Conservation (phyloP, 192 early-diverging fungal genomes). For the Entophlyctis helioformis region DNA sequence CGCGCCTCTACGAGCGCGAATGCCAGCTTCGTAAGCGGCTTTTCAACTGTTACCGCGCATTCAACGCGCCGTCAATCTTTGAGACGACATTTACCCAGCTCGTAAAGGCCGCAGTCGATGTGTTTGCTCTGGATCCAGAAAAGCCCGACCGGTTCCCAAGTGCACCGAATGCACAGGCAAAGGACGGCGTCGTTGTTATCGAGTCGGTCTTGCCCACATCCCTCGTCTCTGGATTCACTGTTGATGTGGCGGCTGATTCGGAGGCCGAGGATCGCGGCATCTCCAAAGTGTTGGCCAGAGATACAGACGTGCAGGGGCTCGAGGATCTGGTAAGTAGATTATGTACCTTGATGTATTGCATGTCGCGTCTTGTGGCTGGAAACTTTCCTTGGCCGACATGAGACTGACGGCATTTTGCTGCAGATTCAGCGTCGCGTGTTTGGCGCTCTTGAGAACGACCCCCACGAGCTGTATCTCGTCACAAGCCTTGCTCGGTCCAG, state of each 20-base stretch:
- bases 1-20: constrained; percentile 44
- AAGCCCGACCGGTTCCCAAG: constrained; percentile 6
- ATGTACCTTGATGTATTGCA: too few species aligned
- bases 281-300: constrained; percentile 7
- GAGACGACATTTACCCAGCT: constrained; percentile 26
- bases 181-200: too few species aligned
- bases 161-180: too few species aligned
- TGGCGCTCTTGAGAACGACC: constrained; percentile 53
- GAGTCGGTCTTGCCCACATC: too few species aligned
- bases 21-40: constrained; percentile 49
- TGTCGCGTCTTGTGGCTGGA: too few species aligned
- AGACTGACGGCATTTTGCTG: not conserved
- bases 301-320: constrained; percentile 23
- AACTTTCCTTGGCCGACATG: too few species aligned
- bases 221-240: constrained; percentile 1
- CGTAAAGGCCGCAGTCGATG: constrained; percentile 16
- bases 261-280: constrained; percentile 24
- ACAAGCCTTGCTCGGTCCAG: too few species aligned
- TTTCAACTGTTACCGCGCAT: constrained; percentile 55
- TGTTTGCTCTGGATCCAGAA: constrained; percentile 39
- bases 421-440: constrained; percentile 46
- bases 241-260: constrained; percentile 11
- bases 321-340: constrained; percentile 25
- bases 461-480: constrained; percentile 25
- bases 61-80: constrained; percentile 38